Evolutionary conservation across 148 eudicot species (phyloP), one percentile per base, ranked within the genome.

Genomic region (Camellia sinensis): DNA sequence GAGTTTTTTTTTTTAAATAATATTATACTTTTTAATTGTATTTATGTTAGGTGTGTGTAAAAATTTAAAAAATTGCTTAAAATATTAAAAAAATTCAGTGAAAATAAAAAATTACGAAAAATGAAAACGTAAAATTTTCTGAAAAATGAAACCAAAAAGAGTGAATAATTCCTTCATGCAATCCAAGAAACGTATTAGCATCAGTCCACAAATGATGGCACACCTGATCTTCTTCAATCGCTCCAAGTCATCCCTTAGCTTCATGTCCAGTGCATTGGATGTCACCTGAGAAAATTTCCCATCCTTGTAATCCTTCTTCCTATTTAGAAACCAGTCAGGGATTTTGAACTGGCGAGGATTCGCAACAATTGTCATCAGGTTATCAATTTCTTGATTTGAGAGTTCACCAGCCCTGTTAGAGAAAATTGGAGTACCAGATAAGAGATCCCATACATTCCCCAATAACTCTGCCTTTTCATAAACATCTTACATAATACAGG

Each of bases 241-340:
- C 87, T 93, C 97, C 83, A 93, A 92, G 69, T 93, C 97, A 84
- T 93, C 97, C 76, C 97, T 93, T 7, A 94, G 91, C 77, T 94
- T 94, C 98, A 94, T 94, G 90, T 94, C 98, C 61, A 94, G 89
- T 7, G 89, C 93, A 81, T 94, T 94, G 67, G 98, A 94, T 73
- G 90, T 87, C 67, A 94, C 98, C 73, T 94, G 98, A 48, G 97
- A 91, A 72, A 57, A 94, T 78, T 93, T 88, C 0, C 98, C 98
- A 85, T 94, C 98, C 89, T 92, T 94, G 85, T 94, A 94, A 80
- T 94, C 98, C 90, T 94, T 94, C 88, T 94, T 92, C 76, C 98
- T 92, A 85, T 94, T 94, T 6, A 94, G 86, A 53, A 94, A 94
- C 92, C 93, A 92, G 74, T 94, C 98, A 3, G 98, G 98, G 46